A percentile compares a stretch with the other conserved stretches of the same genome.
These are phyloP conservation scores for Nannizzia gypsea DNA, from an alignment of 2,329 filamentous ascomycete genomes.

Conservation along the genomic window DNA sequence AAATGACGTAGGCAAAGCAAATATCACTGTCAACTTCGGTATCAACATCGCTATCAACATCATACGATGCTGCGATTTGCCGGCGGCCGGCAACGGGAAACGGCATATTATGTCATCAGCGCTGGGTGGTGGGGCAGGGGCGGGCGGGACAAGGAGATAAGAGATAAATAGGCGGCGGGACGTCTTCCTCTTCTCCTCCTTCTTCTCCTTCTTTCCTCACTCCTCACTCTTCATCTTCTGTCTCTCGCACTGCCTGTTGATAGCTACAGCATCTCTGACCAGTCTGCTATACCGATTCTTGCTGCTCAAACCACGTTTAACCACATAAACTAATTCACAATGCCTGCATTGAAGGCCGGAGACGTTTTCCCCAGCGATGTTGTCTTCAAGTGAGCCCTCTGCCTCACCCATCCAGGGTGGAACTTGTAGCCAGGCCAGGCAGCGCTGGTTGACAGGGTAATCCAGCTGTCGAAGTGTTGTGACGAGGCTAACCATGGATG, in stretches of 20 bases:
- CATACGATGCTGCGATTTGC: background rate
- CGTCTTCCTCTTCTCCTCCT: background rate
- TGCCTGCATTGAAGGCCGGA: constrained; percentile 63
- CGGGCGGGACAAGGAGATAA: background rate
- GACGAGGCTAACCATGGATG: background rate
- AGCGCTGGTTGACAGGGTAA: background rate
- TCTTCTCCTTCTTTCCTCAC: background rate
- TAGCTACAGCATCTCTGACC: background rate
- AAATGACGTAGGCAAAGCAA: too few species aligned
- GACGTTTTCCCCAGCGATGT: constrained; percentile 73
- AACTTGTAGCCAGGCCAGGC: background rate
- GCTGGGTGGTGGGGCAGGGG: background rate
- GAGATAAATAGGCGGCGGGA: background rate
- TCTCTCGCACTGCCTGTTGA: too few species aligned
- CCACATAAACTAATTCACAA: constrained; percentile 21
- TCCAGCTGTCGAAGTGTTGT: constrained; percentile 8
- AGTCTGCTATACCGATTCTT: background rate
- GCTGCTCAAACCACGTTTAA: constrained; percentile 1
- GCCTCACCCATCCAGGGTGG: background rate
- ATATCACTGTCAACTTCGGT: too few species aligned
- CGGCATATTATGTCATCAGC: background rate
- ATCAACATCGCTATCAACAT: background rate
- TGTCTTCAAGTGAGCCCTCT: constrained; percentile 55
- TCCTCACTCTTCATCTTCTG: background rate
- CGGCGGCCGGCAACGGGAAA: background rate